phyloP scores from a whole-genome alignment of 345 rosid species.

The Passiflora organensis region DNA sequence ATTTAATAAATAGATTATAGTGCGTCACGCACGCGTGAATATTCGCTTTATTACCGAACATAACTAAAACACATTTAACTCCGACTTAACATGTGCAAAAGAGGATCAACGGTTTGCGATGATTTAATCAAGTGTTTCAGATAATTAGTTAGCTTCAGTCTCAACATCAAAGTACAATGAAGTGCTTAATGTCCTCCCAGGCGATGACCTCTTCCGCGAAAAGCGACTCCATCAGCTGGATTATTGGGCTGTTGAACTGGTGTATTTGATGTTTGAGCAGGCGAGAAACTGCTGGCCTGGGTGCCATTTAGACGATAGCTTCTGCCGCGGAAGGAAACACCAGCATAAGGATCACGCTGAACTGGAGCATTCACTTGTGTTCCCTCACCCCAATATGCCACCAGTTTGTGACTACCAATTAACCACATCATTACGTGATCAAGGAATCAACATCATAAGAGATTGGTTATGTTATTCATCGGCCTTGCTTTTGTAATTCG shows the following conservation, averaged over 20 bases:
- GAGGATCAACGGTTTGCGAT: no score
- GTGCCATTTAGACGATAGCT: conserved; percentile 33
- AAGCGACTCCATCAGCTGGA: conserved; percentile 29
- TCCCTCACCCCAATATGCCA: conserved; percentile 49
- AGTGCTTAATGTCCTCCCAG: conserved; percentile 12
- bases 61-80: no score
- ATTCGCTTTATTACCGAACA: no score
- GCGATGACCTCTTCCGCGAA: conserved; percentile 41
- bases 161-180: no score
- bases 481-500: no score
- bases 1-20: no score
- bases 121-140: no score
- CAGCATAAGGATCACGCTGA: conserved; percentile 35
- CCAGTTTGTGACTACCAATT: conserved; percentile 38
- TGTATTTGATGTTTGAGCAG: background rate
- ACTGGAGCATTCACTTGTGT: conserved; percentile 44
- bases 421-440: conserved; percentile 8
- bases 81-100: no score
- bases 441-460: background rate
- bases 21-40: no score
- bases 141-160: no score
- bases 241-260: conserved; percentile 9
- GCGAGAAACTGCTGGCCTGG: conserved; percentile 1
- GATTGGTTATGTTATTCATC: no score
- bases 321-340: conserved; percentile 46